Percentiles rank a stretch among this genome's conserved stretches.
Evolutionary conservation across 805 yeast genomes (phyloP).

Genomic region (Pichia cabralensis): DNA sequence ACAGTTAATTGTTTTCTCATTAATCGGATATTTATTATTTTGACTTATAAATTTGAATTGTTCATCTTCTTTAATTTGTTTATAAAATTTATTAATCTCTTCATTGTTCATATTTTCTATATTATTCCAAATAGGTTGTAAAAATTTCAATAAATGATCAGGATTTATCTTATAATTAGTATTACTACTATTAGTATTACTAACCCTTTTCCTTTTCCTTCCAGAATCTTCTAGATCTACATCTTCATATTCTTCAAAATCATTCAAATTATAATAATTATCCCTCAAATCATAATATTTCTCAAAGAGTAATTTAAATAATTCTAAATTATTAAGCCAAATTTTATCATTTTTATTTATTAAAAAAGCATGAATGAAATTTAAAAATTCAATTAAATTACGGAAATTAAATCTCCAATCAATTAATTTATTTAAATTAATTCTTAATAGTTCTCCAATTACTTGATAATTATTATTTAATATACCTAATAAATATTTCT

Average conservation of each 20-base stretch:
- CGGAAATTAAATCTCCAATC: conserved; percentile 23
- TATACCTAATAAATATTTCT: conserved; percentile 16
- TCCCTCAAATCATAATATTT: conserved; percentile 12
- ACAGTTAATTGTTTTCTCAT: conserved; percentile 4
- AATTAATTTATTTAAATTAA: conserved; percentile 20
- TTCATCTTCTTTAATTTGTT: conserved; percentile 17
- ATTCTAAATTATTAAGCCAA: conserved; percentile 23
- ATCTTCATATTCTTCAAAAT: too few species aligned
- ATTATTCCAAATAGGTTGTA: conserved; percentile 17
- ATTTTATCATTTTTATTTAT: conserved; percentile 13
- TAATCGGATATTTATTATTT: conserved; percentile 4
- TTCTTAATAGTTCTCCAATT: conserved; percentile 16
- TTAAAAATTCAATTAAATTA: conserved; percentile 21
- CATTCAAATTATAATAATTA: not conserved
- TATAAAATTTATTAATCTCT: conserved; percentile 12
- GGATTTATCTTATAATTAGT: not conserved
- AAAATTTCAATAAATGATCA: conserved; percentile 11
- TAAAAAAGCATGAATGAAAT: conserved; percentile 19
- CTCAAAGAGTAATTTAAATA: conserved; percentile 20
- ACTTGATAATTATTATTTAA: conserved; percentile 12
- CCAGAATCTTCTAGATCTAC: not conserved
- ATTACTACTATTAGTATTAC: too few species aligned
- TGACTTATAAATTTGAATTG: conserved; percentile 16
- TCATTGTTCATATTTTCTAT: conserved; percentile 5
- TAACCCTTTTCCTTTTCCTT: not conserved